Percentiles rank a stretch among this genome's conserved stretches.
Conservation (phyloP, 306 rosid genomes). For the Cucurbita ficifolia region DNA sequence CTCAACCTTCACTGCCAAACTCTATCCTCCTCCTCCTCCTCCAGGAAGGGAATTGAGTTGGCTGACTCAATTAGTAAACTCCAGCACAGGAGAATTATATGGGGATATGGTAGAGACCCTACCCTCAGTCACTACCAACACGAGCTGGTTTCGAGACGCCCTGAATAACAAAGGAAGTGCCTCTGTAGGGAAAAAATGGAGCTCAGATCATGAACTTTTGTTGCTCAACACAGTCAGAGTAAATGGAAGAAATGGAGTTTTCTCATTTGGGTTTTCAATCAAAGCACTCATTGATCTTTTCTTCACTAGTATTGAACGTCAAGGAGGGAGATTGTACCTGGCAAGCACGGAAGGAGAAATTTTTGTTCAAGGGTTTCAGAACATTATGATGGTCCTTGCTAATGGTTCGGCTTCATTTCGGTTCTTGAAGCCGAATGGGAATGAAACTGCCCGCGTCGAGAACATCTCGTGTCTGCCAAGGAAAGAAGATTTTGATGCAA, state of each 20-base stretch:
- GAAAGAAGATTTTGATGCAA: neutral
- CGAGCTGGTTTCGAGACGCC: conserved; percentile 17
- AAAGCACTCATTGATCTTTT: conserved; percentile 10
- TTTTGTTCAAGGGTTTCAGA: conserved; percentile 18
- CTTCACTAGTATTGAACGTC: conserved; percentile 8
- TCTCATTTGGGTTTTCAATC: conserved; percentile 29
- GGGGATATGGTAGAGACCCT: conserved; percentile 18
- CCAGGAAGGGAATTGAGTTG: neutral
- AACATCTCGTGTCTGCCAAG: conserved; percentile 22
- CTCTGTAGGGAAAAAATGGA: conserved; percentile 25
- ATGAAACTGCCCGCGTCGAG: neutral
- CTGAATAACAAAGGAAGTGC: conserved; percentile 18
- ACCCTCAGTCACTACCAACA: neutral
- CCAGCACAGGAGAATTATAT: conserved; percentile 22
- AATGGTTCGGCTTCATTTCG: conserved; percentile 19
- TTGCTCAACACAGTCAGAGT: conserved; percentile 26
- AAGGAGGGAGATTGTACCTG: conserved; percentile 19
- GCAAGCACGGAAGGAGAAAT: conserved; percentile 31
- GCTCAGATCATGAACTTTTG: conserved; percentile 9
- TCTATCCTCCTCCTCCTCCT: neutral
- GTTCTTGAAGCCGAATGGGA: conserved; percentile 14
- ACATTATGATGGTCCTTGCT: conserved; percentile 12
- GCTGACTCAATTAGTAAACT: conserved; percentile 19
- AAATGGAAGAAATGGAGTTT: conserved; percentile 10
- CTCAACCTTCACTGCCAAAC: conserved; percentile 13